A percentile compares a stretch with the other conserved stretches of the same genome.
Conservation (phyloP, 2,329 filamentous ascomycete genomes). For the Cladosporium sphaerospermum region DNA sequence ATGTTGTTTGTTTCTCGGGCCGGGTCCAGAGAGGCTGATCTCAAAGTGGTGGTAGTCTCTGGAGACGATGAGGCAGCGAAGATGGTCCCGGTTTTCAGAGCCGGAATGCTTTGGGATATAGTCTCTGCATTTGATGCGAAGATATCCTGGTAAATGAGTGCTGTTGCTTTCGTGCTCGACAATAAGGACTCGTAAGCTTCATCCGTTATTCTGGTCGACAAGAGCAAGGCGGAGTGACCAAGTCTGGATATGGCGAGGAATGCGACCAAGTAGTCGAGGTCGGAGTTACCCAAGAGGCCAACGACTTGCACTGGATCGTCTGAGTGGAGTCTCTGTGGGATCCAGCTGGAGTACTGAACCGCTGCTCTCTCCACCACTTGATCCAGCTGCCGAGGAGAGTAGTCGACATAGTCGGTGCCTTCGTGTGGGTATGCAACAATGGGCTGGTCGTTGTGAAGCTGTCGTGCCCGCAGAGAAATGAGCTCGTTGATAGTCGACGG, state of each 20-base stretch:
- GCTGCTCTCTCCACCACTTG: slow-evolving; percentile 17
- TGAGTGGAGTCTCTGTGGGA: slow-evolving; percentile 16
- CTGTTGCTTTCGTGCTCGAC: slow-evolving; percentile 31
- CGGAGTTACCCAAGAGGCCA: slow-evolving; percentile 46
- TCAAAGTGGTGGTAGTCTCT: neutral
- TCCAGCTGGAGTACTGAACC: slow-evolving; percentile 13
- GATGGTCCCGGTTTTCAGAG: slow-evolving; percentile 29
- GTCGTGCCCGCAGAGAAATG: slow-evolving; percentile 14
- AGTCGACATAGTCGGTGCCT: slow-evolving; percentile 19
- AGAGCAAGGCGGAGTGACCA: slow-evolving; percentile 47
- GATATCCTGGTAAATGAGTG: slow-evolving; percentile 18
- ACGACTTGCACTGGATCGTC: slow-evolving; percentile 32
- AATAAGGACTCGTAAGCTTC: slow-evolving; percentile 46
- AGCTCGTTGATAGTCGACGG: slow-evolving; percentile 19
- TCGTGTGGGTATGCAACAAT: slow-evolving; percentile 20
- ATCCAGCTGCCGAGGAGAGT: slow-evolving; percentile 18
- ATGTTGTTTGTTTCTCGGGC: slow-evolving; percentile 26
- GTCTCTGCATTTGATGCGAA: slow-evolving; percentile 21
- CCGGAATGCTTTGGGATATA: slow-evolving; percentile 17
- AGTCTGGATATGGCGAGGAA: slow-evolving; percentile 48
- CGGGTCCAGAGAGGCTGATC: slow-evolving; percentile 20
- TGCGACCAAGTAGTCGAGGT: slow-evolving; percentile 48
- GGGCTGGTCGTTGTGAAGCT: slow-evolving; percentile 14
- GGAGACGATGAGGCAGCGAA: slow-evolving; percentile 8
- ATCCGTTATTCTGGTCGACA: slow-evolving; percentile 47